These are phyloP conservation scores for Aspergillus affinis DNA, from an alignment of 495 filamentous ascomycete species.

Conservation along the genomic window DNA sequence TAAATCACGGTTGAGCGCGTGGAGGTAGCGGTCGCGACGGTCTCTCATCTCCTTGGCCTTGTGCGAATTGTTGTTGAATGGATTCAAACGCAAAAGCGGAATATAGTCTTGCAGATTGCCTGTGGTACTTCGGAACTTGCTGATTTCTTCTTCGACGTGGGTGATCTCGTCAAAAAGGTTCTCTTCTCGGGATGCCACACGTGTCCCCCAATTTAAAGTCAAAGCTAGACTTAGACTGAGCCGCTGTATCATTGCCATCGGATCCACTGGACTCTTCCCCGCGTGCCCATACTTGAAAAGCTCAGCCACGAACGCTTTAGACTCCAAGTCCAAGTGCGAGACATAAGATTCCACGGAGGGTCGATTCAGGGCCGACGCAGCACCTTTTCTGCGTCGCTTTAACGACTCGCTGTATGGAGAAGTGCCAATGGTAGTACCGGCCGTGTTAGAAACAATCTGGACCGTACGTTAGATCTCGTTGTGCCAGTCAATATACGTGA, in stretches of 20 bases:
- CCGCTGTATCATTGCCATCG: slow-evolving; percentile 61
- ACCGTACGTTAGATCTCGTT: neutral
- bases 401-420: slow-evolving; percentile 62
- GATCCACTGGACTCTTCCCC: slow-evolving; percentile 54
- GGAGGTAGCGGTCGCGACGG: slow-evolving; percentile 60
- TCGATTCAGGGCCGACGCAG: slow-evolving; percentile 61
- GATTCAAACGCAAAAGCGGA: slow-evolving; percentile 57
- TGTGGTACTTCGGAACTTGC: slow-evolving; percentile 57
- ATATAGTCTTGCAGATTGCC: slow-evolving; percentile 67
- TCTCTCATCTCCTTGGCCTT: slow-evolving; percentile 58
- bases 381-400: slow-evolving; percentile 64
- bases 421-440: slow-evolving; percentile 66
- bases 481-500: neutral
- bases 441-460: slow-evolving; percentile 60
- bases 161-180: slow-evolving; percentile 62
- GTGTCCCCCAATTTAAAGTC: slow-evolving; percentile 63
- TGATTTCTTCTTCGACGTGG: slow-evolving; percentile 60
- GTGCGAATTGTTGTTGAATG: slow-evolving; percentile 49
- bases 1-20: slow-evolving; percentile 49
- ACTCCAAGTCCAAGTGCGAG: slow-evolving; percentile 60
- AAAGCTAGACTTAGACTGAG: slow-evolving; percentile 56
- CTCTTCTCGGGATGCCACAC: slow-evolving; percentile 57
- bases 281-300: slow-evolving; percentile 53
- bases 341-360: slow-evolving; percentile 61
- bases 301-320: slow-evolving; percentile 58